Base-by-base conservation (phyloP, 495 filamentous ascomycete species). In the Penicillium coffeae region DNA sequence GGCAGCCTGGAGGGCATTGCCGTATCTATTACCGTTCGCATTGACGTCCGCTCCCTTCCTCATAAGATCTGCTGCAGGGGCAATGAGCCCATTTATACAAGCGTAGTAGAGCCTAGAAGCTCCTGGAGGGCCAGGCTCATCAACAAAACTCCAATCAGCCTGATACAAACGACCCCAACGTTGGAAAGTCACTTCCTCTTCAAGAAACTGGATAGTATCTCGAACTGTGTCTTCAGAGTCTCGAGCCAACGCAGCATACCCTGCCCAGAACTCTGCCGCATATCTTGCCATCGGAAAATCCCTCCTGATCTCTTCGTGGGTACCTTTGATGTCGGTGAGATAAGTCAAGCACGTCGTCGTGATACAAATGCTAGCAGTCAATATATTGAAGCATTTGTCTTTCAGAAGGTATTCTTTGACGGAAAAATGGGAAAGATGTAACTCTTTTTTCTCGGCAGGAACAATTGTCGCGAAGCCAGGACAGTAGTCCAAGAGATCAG, bases 341-440 rank as follows among this genome's bases (percentile, higher is more conserved):
- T 65, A 62, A 30, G 50, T 51, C 8, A 66, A 51, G 47, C 56
- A 63, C n/a, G 51, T 57, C 42, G 12, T 55, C 15, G 54, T 50
- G 20, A 66, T 60, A 6, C 18, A 54, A 18, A 52, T 51, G 13
- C 61, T 57, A 14, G 56, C 54, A 37, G 54, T 38, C 21, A 20
- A 42, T 1, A 60, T 46, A 8, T 41, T 6, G 21, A 59, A 54
- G 20, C 39, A 6, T 53, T 46, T 4, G 10, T 46, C 4, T 45
- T 25, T 14, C 35, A 63, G 39, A 27, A 62, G 51, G 34, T 58
- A 68, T 36, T 66, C 60, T 48, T 61, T 59, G 14, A 66, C 61
- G 13, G 54, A 62, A 50, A 62, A 61, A 40, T 66, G 60, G 21
- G 60, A 57, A 35, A 65, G 52, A 42, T 56, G 48, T 27, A 63